A percentile compares a stretch with the other conserved stretches of the same genome.
Evolutionary conservation across 2,329 filamentous ascomycete species (phyloP).

Genomic region (Curvularia spicifera): DNA sequence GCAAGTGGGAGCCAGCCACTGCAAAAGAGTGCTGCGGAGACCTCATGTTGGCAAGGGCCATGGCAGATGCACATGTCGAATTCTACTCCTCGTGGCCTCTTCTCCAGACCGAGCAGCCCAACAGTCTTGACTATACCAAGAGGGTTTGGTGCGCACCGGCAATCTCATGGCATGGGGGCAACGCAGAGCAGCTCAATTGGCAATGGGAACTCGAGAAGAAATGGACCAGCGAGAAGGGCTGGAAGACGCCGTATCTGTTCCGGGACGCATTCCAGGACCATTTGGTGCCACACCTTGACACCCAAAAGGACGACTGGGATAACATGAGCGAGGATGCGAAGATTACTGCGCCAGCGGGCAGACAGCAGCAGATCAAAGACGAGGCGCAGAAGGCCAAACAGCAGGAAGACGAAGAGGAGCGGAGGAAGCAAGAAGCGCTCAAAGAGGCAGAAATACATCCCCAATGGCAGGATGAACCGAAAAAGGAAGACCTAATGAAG

Average conservation of each 20-base stretch:
- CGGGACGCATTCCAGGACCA: slow-evolving; percentile 43
- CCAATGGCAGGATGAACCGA: background rate
- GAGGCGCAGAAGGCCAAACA: slow-evolving; percentile 11
- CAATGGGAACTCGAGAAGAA: slow-evolving; percentile 43
- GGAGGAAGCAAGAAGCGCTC: background rate
- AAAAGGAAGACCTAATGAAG: slow-evolving; percentile 1
- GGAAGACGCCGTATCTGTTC: slow-evolving; percentile 43
- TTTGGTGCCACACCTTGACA: slow-evolving; percentile 38
- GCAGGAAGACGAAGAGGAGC: background rate
- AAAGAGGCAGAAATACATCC: background rate
- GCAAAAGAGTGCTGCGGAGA: slow-evolving; percentile 50
- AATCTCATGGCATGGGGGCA: slow-evolving; percentile 48
- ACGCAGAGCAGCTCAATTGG: slow-evolving; percentile 28
- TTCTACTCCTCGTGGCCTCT: slow-evolving; percentile 51
- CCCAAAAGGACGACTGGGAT: slow-evolving; percentile 44
- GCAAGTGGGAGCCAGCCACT: slow-evolving; percentile 43
- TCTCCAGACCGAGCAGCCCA: slow-evolving; percentile 53
- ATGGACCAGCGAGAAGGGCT: slow-evolving; percentile 44
- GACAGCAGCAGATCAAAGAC: slow-evolving; percentile 26
- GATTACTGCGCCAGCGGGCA: slow-evolving; percentile 26
- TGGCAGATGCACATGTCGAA: slow-evolving; percentile 45
- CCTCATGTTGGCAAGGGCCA: slow-evolving; percentile 43
- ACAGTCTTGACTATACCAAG: slow-evolving; percentile 48
- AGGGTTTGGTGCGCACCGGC: slow-evolving; percentile 54
- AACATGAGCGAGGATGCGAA: slow-evolving; percentile 35